phyloP scores from a whole-genome alignment of 345 rosid genomes.

The Aquilaria malaccensis region DNA sequence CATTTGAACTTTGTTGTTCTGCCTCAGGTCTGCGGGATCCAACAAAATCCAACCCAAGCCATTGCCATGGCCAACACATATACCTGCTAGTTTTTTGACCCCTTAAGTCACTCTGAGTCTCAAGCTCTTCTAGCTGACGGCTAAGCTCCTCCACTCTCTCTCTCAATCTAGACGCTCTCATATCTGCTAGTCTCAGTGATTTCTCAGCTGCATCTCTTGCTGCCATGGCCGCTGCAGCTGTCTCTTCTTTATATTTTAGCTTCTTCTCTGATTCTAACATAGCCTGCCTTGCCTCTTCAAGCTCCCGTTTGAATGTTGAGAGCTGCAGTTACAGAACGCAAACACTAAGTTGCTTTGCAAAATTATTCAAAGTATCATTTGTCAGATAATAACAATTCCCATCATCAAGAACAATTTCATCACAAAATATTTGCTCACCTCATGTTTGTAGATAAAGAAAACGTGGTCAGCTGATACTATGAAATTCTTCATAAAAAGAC shows the following conservation, averaged over 20 bases:
- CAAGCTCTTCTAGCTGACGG: constrained; percentile 76
- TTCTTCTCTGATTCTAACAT: constrained; percentile 77
- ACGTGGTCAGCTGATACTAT: constrained; percentile 1
- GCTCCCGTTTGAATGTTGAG: constrained; percentile 60
- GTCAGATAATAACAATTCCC: too few relatives aligned
- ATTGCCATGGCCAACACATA: constrained; percentile 99
- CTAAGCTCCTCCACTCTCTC: constrained; percentile 87
- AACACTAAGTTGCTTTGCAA: background rate
- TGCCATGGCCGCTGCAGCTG: constrained; percentile 92
- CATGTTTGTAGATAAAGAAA: too few relatives aligned
- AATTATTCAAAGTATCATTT: too few relatives aligned
- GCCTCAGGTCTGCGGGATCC: constrained; percentile 46
- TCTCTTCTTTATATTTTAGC: constrained; percentile 93
- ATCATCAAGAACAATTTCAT: too few relatives aligned
- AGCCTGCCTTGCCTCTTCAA: constrained; percentile 78
- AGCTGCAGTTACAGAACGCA: constrained; percentile 37
- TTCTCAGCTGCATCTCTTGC: constrained; percentile 99
- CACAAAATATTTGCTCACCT: too few relatives aligned
- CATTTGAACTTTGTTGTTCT: constrained; percentile 54
- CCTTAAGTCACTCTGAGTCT: constrained; percentile 55
- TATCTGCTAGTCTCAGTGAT: constrained; percentile 80
- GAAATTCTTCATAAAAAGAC: background rate
- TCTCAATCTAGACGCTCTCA: constrained; percentile 82
- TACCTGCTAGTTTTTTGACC: constrained; percentile 52
- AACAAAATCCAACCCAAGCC: constrained; percentile 91